Base-by-base conservation (phyloP, 1,139 yeast genomes). In the Maudiozyma humilis region DNA sequence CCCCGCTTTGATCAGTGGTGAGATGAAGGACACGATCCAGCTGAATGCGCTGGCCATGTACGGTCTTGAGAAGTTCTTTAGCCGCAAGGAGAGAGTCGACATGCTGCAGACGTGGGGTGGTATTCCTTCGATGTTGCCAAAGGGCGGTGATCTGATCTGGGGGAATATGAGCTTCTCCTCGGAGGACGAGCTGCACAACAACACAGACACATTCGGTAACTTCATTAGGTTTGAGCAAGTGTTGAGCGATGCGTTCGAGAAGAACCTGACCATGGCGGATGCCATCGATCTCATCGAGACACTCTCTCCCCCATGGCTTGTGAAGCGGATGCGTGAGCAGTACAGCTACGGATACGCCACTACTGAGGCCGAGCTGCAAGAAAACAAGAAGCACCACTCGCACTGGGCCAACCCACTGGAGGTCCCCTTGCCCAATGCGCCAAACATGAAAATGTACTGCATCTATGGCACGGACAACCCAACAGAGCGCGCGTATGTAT, bases 1-100 rank as follows among this genome's bases (percentile, higher is more conserved):
- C 29, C 88, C 95, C 0, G 96, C 96, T 0, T 69, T 91, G 48
- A 66, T 93, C 17, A 86, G 96, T 16, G 98, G 98, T 20, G 98
- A 91, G 66, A 91, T 93, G 98, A 86, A 82, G 63, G 98, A 91
- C 61, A 91, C 98, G 0, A 94, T 93, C 23, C 96, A 91, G 57
- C 71, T 91, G 60, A 91, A 91, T 62, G 82, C 94, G 1, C 68
- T 91, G 51, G 98, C 98, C 0, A 88, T 89, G 49, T 87, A 87
- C 57, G 98, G 97, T 1, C 72, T 91, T 47, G 98, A 91, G 59
- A 87, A 85, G 65, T 93, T 89, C 66, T 88, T 91, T 63, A 83
- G 94, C 42, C 75, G 95, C 60, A 75, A 78, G 48, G 98, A 91
- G 66, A 75, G 98, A 51, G 78, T 88, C 5, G 94, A 85, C 48